Base-by-base conservation (phyloP, 495 filamentous ascomycete species). In the Ramalina peruviana region DNA sequence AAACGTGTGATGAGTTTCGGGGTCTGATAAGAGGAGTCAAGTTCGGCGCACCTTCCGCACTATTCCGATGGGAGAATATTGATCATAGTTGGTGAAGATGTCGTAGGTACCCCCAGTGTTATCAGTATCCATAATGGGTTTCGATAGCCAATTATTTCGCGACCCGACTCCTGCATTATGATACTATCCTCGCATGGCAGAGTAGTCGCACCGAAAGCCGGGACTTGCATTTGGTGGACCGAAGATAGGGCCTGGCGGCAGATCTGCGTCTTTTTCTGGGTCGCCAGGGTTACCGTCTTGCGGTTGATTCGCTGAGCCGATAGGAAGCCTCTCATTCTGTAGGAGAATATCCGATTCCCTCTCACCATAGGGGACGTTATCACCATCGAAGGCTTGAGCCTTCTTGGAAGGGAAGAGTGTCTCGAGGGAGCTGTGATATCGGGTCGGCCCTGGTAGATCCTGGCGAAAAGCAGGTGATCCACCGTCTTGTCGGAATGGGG, bases 1-100 rank as follows among this genome's bases (percentile, higher is more conserved):
- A 25, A 25, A 25, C 4, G 3, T 25, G 15, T 6, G 0, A 3
- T 16, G 4, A 16, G 15, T 45, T 45, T 2, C 42, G 4, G 15
- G 5, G 17, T 25, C 23, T 25, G 3, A 25, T 6, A 25, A 25
- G 23, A 25, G 3, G 23, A 25, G 23, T 25, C 23, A 25, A 25
- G 6, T 25, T 25, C 23, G 1, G 23, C 23, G 6, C 51, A 45
- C 37, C 10, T 44, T 27, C 15, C 52, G 43, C 17, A 25, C 36
- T 13, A 54, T 51, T 10, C 57, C 57, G 39, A 72, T 57, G 3
- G 52, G 52, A 40, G 37, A 17, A 5, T 16, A 11, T n/a, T 26
- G 42, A 30, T 54, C 52, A 21, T 45, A 54, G 15, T 54, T 54
- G 25, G 52, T 54, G 20, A 43, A 9, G n/a, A 54, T 46, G 13